Percentiles rank a stretch among this genome's conserved stretches.
These are phyloP conservation scores for Globisporangium orthogonon DNA, from an alignment of 352 stramenopile species.

Conservation along the genomic window DNA sequence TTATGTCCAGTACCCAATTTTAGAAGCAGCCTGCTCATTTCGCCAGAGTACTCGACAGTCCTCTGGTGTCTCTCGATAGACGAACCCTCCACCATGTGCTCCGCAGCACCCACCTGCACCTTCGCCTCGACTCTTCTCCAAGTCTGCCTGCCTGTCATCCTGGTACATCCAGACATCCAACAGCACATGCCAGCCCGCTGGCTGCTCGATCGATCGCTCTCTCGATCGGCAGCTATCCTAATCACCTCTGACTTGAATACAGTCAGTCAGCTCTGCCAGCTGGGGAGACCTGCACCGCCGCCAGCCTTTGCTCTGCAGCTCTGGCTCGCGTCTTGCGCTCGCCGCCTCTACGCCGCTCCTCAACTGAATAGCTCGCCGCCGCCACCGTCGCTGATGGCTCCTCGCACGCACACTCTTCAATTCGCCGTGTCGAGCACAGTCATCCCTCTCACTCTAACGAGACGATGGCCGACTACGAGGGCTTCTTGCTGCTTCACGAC, in stretches of 20 bases:
- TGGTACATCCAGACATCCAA: too few species aligned
- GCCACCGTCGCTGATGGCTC: not conserved
- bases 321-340: constrained; percentile 2
- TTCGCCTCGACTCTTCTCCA: too few species aligned
- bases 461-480: constrained; percentile 76
- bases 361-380: not conserved
- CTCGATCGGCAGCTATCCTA: not conserved
- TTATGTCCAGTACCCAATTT: too few species aligned
- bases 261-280: constrained; percentile 10
- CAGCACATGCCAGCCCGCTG: not conserved
- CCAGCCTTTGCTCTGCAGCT: not conserved
- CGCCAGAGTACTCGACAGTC: too few species aligned
- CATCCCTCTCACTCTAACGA: not conserved
- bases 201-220: not conserved
- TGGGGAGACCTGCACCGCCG: constrained; percentile 1
- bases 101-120: too few species aligned
- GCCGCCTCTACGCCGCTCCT: not conserved
- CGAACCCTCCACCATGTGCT: too few species aligned
- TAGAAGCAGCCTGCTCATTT: too few species aligned
- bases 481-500: constrained; percentile 70
- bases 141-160: too few species aligned
- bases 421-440: not conserved
- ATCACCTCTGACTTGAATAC: not conserved
- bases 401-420: not conserved
- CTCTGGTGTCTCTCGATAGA: too few species aligned